Evolutionary conservation across 2,329 filamentous ascomycete genomes (phyloP).

Genomic region (Talaromyces sp.): DNA sequence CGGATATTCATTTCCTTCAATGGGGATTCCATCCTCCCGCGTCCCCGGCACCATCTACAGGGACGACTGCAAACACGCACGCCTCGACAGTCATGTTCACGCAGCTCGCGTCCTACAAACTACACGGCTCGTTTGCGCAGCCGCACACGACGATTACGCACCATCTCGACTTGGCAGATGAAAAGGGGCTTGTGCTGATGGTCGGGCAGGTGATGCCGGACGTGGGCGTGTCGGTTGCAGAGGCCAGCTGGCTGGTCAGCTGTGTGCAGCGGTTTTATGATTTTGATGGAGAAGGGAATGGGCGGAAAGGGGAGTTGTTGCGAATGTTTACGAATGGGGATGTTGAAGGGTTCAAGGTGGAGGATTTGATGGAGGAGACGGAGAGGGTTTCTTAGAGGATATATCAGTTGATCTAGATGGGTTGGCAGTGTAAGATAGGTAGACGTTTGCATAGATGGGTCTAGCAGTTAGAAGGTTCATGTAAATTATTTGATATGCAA

Average conservation of each 20-base stretch:
- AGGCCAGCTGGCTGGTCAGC: slow-evolving; percentile 87
- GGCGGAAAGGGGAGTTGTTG: slow-evolving; percentile 63
- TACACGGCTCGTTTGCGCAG: slow-evolving; percentile 79
- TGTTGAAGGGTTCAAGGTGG: slow-evolving; percentile 65
- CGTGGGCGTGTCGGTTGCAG: slow-evolving; percentile 67
- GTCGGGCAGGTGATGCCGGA: slow-evolving; percentile 74
- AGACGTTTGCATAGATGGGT: background rate
- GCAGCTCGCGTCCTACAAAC: slow-evolving; percentile 86
- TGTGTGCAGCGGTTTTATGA: slow-evolving; percentile 90
- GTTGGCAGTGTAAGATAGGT: background rate
- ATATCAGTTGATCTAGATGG: background rate
- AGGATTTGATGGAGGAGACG: slow-evolving; percentile 80
- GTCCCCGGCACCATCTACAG: slow-evolving; percentile 17
- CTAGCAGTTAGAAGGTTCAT: background rate
- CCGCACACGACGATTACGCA: slow-evolving; percentile 94
- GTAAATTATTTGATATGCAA: background rate
- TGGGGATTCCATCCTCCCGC: slow-evolving; percentile 78
- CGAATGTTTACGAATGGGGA: slow-evolving; percentile 80
- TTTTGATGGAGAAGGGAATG: slow-evolving; percentile 50
- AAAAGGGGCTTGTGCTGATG: slow-evolving; percentile 76
- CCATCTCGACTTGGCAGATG: slow-evolving; percentile 70
- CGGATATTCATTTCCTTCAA: slow-evolving; percentile 93
- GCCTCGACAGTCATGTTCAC: slow-evolving; percentile 84
- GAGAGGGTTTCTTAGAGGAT: slow-evolving; percentile 58
- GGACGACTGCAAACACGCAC: slow-evolving; percentile 43